A percentile compares a stretch with the other conserved stretches of the same genome.
These are phyloP conservation scores for Mycena sanguinolenta DNA, from an alignment of 768 basidiomycete genomes.

Conservation along the genomic window DNA sequence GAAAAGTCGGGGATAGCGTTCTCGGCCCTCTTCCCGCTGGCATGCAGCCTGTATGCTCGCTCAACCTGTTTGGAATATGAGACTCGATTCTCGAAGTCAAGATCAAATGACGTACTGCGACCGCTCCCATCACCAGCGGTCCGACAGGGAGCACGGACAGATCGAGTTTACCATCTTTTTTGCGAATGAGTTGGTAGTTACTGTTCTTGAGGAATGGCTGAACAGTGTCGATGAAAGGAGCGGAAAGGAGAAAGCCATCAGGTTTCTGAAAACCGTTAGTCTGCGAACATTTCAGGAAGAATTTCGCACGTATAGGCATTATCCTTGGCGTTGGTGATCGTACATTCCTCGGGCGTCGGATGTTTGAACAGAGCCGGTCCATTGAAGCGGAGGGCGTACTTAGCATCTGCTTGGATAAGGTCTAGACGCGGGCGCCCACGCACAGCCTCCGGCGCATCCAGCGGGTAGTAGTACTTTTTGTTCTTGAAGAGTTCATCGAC, in stretches of 20 bases:
- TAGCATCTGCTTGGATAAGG: neutral
- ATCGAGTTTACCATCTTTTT: neutral
- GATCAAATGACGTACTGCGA: neutral
- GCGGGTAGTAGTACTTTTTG: neutral
- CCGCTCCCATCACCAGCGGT: neutral
- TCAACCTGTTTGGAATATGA: neutral
- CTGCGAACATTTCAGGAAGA: neutral
- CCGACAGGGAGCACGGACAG: neutral
- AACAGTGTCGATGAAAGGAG: neutral
- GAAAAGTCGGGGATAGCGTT: neutral
- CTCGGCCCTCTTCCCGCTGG: neutral
- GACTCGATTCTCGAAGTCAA: too few relatives aligned
- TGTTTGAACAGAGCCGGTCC: neutral
- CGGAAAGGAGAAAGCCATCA: neutral
- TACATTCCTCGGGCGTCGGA: neutral
- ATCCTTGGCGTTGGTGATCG: neutral
- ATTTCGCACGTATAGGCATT: too few relatives aligned
- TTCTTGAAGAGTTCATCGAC: neutral
- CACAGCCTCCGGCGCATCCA: too few relatives aligned
- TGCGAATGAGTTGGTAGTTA: neutral
- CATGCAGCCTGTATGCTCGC: neutral
- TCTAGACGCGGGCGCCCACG: too few relatives aligned
- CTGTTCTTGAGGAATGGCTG: neutral
- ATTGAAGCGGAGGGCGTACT: neutral
- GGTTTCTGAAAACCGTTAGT: neutral